These are phyloP conservation scores for Podila minutissima DNA, from an alignment of 192 early-diverging fungal species.

Conservation along the genomic window DNA sequence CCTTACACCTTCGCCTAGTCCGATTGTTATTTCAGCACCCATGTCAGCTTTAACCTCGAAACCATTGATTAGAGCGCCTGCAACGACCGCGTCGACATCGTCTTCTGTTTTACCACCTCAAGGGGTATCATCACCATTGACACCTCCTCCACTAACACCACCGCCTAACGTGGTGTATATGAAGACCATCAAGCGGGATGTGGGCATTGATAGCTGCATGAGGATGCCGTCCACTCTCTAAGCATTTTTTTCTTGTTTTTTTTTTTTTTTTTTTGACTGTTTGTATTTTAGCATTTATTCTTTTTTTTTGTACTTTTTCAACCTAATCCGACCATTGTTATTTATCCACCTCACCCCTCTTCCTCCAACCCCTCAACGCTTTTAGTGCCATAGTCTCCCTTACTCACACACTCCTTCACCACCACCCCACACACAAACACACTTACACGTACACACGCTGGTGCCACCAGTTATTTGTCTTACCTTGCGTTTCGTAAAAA, in stretches of 20 bases:
- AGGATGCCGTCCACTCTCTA: neutral
- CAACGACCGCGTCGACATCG: too few relatives aligned
- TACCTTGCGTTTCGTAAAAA: too few relatives aligned
- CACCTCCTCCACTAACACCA: neutral
- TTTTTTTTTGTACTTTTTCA: neutral
- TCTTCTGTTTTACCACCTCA: too few relatives aligned
- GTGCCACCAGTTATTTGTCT: too few relatives aligned
- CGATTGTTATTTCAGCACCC: neutral
- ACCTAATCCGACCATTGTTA: too few relatives aligned
- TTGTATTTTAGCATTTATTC: neutral
- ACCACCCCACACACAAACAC: too few relatives aligned
- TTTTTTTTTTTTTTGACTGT: constrained; percentile 3
- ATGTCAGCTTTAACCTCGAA: neutral
- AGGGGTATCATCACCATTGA: neutral
- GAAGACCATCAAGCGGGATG: neutral
- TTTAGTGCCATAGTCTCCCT: too few relatives aligned
- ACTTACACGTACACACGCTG: too few relatives aligned
- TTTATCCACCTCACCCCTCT: too few relatives aligned
- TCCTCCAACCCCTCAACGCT: too few relatives aligned
- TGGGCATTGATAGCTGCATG: neutral
- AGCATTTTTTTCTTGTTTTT: neutral
- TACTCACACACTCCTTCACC: too few relatives aligned
- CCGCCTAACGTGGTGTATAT: constrained; percentile 3
- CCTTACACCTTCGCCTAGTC: neutral
- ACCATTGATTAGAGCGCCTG: too few relatives aligned